Evolutionary conservation across 345 rosid genomes (phyloP), one percentile per base, ranked within the genome.

Genomic region (Excoecaria agallocha): DNA sequence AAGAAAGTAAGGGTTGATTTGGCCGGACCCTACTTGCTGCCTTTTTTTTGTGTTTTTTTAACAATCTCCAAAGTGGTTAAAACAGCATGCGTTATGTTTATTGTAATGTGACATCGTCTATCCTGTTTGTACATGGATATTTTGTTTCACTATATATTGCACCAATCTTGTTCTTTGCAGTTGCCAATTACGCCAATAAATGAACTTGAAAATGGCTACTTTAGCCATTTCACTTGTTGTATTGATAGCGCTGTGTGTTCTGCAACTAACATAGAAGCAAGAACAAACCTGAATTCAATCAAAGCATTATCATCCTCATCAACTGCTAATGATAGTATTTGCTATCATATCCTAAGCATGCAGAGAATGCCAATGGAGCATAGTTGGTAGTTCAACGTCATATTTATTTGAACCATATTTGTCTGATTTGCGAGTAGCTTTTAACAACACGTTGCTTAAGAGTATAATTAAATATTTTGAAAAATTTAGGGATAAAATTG

Each of bases 311-410:
- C 49, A 41, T 59, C 59, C 22, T 63, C 77, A 8, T 63, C 77
- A 8, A 62, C 30, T 25, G 51, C 68, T 11, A 43, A 17, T 55
- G 37, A 46, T 63, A 74, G 86, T 24, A 38, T 84, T 13, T 84
- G 86, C 75, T 82, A n/a, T n/a, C n/a, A n/a, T 68, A 83, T 85
- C 51, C 85, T 85, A 15, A 74, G 88, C 65, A 25, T 87, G 37
- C 87, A 85, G 79, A 85, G 90, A 76, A 84, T 85, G 51, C 82
- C 83, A 1, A 75, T 38, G 7, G 57, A 30, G 30, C 30, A 30
- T 30, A 30, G 30, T 30, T 30, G 30, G 1, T 30, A 1, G 30
- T 30, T 30, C 2, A 30, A 2, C 1, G 30, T 1, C 30, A 30
- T 30, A 30, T 30, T 30, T 30, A 30, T 30, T 37, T 8, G 20